Evolutionary conservation across 2,329 filamentous ascomycete genomes (phyloP).

Genomic region (Ascochyta viciae-villosae): DNA sequence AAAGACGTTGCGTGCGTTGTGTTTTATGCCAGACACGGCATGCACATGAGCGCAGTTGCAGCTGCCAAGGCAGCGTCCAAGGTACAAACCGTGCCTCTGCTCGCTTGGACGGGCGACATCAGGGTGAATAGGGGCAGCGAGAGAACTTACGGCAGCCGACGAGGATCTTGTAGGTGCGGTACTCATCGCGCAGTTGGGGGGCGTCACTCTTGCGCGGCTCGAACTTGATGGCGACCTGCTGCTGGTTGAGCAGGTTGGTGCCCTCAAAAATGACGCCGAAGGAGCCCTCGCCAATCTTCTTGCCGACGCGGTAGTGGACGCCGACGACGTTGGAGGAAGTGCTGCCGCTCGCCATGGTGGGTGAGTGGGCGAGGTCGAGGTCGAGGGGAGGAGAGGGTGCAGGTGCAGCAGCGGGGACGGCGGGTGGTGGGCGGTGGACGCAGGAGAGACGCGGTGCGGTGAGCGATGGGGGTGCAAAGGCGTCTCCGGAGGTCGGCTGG

Average conservation of each 20-base stretch:
- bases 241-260: constrained; percentile 97
- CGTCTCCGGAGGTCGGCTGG: constrained; percentile 34
- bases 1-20: neutral
- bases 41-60: constrained; percentile 1
- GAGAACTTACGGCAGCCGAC: constrained; percentile 92
- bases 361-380: constrained; percentile 9
- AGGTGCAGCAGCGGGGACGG: constrained; percentile 17
- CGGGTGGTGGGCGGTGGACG: constrained; percentile 17
- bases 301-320: constrained; percentile 97
- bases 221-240: constrained; percentile 99
- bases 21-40: neutral
- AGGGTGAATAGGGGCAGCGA: constrained; percentile 20
- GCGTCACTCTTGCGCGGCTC: constrained; percentile 99
- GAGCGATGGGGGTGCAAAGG: constrained; percentile 23
- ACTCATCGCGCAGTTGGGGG: constrained; percentile 96
- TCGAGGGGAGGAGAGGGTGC: constrained; percentile 3
- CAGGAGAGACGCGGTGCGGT: constrained; percentile 20
- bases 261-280: constrained; percentile 99
- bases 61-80: constrained; percentile 16
- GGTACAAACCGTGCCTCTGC: constrained; percentile 16
- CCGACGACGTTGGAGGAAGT: constrained; percentile 97
- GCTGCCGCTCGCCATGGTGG: constrained; percentile 81
- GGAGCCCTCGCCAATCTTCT: constrained; percentile 99
- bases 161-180: constrained; percentile 98
- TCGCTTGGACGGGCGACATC: constrained; percentile 15